Percentiles rank a stretch among this genome's conserved stretches.
Conservation (phyloP, 768 basidiomycete genomes). For the Russula virescens region DNA sequence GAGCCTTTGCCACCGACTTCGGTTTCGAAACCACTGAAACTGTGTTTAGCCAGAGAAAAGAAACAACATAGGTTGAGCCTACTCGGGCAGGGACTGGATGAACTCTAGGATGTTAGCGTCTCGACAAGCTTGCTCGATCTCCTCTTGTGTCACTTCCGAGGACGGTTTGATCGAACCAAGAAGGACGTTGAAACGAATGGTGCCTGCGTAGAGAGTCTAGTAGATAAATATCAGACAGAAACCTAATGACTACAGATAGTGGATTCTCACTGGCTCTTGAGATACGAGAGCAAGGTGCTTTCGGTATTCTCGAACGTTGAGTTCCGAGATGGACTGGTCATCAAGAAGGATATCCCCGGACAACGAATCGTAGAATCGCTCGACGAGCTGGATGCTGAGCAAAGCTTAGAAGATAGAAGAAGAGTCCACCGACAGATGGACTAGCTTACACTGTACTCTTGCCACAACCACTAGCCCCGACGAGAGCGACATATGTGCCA, state of each 20-base stretch:
- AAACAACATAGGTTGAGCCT: constrained; percentile 30
- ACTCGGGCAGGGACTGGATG: constrained; percentile 74
- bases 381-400: constrained; percentile 64
- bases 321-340: constrained; percentile 59
- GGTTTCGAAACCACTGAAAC: constrained; percentile 77
- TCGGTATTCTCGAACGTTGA: constrained; percentile 81
- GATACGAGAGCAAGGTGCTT: constrained; percentile 86
- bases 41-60: constrained; percentile 26
- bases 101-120: constrained; percentile 88
- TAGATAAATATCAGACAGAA: not conserved
- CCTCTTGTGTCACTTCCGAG: constrained; percentile 72
- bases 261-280: constrained; percentile 52
- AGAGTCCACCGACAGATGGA: not conserved
- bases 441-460: constrained; percentile 67
- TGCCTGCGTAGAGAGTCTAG: constrained; percentile 76
- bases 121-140: constrained; percentile 78
- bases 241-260: constrained; percentile 13
- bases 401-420: constrained; percentile 31
- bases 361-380: constrained; percentile 75
- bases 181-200: constrained; percentile 80
- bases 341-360: constrained; percentile 62
- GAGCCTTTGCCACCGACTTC: constrained; percentile 85
- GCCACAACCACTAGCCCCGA: constrained; percentile 72
- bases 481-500: constrained; percentile 71
- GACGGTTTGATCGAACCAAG: constrained; percentile 73